Base-by-base conservation (phyloP, 2,329 filamentous ascomycete species). In the Pestalotiopsis sp. region DNA sequence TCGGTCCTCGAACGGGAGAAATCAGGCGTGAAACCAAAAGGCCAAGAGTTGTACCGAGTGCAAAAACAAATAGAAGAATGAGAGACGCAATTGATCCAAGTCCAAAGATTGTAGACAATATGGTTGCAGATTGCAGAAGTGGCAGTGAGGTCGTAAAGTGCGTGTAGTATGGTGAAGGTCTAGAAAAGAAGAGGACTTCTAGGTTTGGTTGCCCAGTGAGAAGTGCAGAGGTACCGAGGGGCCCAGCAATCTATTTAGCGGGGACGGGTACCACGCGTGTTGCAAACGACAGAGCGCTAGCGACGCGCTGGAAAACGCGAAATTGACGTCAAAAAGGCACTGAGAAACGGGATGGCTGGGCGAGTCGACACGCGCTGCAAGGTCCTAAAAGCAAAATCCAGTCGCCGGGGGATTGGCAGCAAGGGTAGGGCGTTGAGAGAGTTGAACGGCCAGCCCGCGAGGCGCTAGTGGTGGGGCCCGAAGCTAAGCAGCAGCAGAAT, bases 301-400 rank as follows among this genome's bases (percentile, higher is more conserved):
- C 26, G 39, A 66, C 64, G 64, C 64, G 64, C 52, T 66, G 52
- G 52, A 22, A 24, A 58, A 55, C 64, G 64, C 64, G 64, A 66
- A 63, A 55, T 66, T 59, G 64, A 66, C 64, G 64, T 66, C 64
- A 59, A 35, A 66, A 61, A 35, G 58, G 58, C 58, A 14, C 58
- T 20, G 44, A n/a, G 30, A 61, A 66, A 65, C 40, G 39, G 52
- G 55, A 66, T 59, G 64, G 64, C 64, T 66, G 64, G 64, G 64
- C 14, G 52, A 13, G 22, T 48, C 39, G 30, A 55, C n/a, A 59
- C 64, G 64, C 64, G 64, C 64, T 66, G 64, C 39, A 58, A 52
- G 26, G 20, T 24, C 24, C 52, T 24, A 55, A 57, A 22, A 14
- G 14, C 20, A 13, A 55, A 62, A 38, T 22, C 26, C 17, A n/a